A percentile compares a stretch with the other conserved stretches of the same genome.
Conservation (phyloP, 441 rosid species). For the Bocquillonia castaneifolia region DNA sequence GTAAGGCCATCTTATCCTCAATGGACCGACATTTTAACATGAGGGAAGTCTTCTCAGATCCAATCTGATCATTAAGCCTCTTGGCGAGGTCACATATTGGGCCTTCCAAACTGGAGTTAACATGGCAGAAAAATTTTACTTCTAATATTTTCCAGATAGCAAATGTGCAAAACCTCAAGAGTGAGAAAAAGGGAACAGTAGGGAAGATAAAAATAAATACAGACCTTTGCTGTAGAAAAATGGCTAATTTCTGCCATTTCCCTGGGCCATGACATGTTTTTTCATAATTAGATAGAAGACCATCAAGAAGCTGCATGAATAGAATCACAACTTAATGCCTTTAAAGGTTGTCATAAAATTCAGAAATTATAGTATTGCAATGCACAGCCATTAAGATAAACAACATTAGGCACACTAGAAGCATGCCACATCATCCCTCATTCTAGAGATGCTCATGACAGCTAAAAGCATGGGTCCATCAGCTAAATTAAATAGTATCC, state of each 20-base stretch:
- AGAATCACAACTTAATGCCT: not conserved
- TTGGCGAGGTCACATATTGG: slow-evolving; percentile 76
- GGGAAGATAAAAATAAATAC: not conserved
- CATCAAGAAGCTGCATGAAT: slow-evolving; percentile 70
- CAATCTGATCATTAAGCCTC: slow-evolving; percentile 74
- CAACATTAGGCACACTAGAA: not conserved
- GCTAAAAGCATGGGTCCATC: not conserved
- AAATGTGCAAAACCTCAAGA: slow-evolving; percentile 1
- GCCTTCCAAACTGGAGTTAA: slow-evolving; percentile 71
- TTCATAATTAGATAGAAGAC: slow-evolving; percentile 72
- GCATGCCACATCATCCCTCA: slow-evolving; percentile 4
- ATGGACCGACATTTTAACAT: slow-evolving; percentile 72
- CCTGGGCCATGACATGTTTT: slow-evolving; percentile 79
- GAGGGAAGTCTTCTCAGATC: slow-evolving; percentile 84
- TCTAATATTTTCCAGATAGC: not conserved
- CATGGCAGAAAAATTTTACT: slow-evolving; percentile 3
- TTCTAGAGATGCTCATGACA: not conserved
- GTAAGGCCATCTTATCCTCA: slow-evolving; percentile 80
- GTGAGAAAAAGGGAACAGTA: not conserved
- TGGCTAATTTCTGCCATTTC: slow-evolving; percentile 88
- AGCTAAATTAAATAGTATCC: not conserved
- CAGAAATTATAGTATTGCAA: not conserved
- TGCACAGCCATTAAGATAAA: not conserved
- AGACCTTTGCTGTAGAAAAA: slow-evolving; percentile 85
- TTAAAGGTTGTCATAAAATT: not conserved